Conservation (phyloP, 768 basidiomycete species). For the Tephrocybe sp. region DNA sequence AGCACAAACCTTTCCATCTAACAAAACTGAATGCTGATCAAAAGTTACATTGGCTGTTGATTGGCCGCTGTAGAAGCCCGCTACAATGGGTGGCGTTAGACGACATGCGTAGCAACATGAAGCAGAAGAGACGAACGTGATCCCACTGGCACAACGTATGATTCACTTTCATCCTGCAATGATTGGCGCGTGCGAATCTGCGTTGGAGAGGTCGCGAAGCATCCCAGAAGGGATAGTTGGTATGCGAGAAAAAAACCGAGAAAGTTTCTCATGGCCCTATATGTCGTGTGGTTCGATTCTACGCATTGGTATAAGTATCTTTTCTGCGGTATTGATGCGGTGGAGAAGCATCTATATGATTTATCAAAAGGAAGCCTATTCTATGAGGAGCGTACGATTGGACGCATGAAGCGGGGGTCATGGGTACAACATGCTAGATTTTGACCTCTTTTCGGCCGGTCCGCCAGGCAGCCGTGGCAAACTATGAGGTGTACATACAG, state of each 20-base stretch:
- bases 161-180: conserved; percentile 18
- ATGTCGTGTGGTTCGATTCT: neutral
- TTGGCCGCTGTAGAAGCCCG: conserved; percentile 22
- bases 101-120: neutral
- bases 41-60: conserved; percentile 30
- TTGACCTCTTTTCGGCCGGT: conserved; percentile 8
- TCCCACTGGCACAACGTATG: conserved; percentile 22
- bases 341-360: conserved; percentile 6
- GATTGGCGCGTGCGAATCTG: conserved; percentile 16
- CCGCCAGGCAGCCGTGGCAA: conserved; percentile 5
- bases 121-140: conserved; percentile 11
- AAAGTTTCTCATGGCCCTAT: conserved; percentile 11
- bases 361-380: conserved; percentile 2
- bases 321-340: conserved; percentile 15
- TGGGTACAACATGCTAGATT: conserved; percentile 8
- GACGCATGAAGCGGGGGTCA: conserved; percentile 14
- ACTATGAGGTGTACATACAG: neutral
- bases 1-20: conserved; percentile 29
- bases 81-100: neutral
- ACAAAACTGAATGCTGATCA: conserved; percentile 33
- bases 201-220: neutral
- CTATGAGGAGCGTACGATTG: neutral
- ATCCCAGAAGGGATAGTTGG: conserved; percentile 7
- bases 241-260: conserved; percentile 11
- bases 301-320: conserved; percentile 7